Evolutionary conservation across 352 stramenopile genomes (phyloP), one percentile per base, ranked within the genome.

Genomic region (Globisporangium recalcitrans): DNA sequence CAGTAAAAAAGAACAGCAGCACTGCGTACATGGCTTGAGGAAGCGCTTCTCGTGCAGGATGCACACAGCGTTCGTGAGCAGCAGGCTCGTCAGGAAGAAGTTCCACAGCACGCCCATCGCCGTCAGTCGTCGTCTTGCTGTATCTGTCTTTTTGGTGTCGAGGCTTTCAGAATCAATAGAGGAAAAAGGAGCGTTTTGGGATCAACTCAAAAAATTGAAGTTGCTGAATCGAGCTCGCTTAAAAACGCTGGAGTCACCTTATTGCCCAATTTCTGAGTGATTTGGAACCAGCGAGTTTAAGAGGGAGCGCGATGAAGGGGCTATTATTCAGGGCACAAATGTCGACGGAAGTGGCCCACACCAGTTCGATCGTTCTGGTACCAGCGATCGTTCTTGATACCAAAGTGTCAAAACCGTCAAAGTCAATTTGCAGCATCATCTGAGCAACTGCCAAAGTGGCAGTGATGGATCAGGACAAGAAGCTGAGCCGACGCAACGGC

Each of bases 31-130:
- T 55, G 79, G 75, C 48, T 85, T 82, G 53, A 95, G 73, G 68
- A 95, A 95, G 52, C 87, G 80, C 77, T 93, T 93, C 63, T 95
- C 87, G 60, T 95, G 82, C 54, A 95, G 74, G 60, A 95, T 92
- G 63, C 85, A 90, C 57, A 95, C 78, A 32, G 83, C 83, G 69
- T 95, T 95, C 7, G 85, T 89, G 54, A 93, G 82, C 70, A 95
- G 59, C 58, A 95, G 68, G 44, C 85, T 94, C 69, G 87, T 86
- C 34, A 93, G 81, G 68, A 95, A 80, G 66, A 95, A 90, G 71
- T 94, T 90, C 87, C 87, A 95, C 58, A 95, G 70, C 52, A 91
- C 83, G 53, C 85, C 81, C 86, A 95, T 95, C 26, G 31, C 16
- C n/a, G 52, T 27, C 63, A 5, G 14, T 44, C 6, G 56, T 46